Evolutionary conservation across 108 stramenopile species (phyloP), one percentile per base, ranked within the genome.

Genomic region (Discostella pseudostelligera): DNA sequence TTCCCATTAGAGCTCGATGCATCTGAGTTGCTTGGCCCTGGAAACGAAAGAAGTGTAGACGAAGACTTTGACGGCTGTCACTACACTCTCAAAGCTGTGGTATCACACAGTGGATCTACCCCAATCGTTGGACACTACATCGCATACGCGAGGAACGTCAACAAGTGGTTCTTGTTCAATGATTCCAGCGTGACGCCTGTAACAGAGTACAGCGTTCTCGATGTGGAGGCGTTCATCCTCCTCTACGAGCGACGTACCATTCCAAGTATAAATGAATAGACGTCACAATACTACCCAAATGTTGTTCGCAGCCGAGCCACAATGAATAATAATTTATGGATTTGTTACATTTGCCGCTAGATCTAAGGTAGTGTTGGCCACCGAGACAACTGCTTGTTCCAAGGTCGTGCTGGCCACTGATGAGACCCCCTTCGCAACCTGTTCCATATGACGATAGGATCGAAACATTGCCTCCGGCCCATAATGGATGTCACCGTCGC

Each of bases 51-150:
- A 25, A 45, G 22, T 21, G 29, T 54, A n/a, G 76, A 72, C 56
- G 59, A 67, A 35, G 76, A 77, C 48, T 71, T 72, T 44, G 77
- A 78, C 32, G 62, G 67, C n/a, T 73, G 78, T 21, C 67, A 69
- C 39, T 79, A 73, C 54, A 55, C 51, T 47, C 60, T 79, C 17
- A 44, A 35, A 17, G 42, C 67, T 5, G 60, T 73, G 13, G 78
- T 79, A 3, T 69, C 67, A 3, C 78, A 79, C 39, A 69, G 67
- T 3, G 78, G 78, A 0, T 73, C 78, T 3, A 71, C 43, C 26
- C 78, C 78, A 32, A 65, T 71, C 24, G 72, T 73, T 20, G 78
- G 78, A 1, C 78, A 79, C 24, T 79, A 79, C 44, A 59, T 79
- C 21, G 72, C 67, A 17, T 71, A 61, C 24, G 51, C 47, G 17